Base-by-base conservation (phyloP, 306 rosid genomes). In the Abrus pulchellus region DNA sequence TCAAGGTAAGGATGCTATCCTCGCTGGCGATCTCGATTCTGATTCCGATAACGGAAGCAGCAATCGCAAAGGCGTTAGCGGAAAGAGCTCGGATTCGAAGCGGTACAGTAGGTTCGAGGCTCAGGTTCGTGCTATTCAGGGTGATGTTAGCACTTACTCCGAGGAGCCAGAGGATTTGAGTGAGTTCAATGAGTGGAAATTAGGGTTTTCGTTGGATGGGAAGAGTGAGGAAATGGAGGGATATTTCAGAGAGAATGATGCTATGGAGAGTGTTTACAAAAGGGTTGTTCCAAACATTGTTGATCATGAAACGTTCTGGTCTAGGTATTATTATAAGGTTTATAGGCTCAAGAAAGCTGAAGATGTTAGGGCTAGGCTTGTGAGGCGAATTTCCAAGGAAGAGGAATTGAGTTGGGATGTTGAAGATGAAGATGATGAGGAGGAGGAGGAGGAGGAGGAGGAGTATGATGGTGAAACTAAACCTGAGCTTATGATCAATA, bases 381-480 rank as follows among this genome's bases (percentile, higher is more conserved):
- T 94, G 75, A 89, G 85, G 80, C 70, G 92, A 20, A 90, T 92
- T 47, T 85, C 92, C 0, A 78, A 74, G 61, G 91, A 89, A 65
- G 97, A 94, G n/a, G 97, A 92, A 8, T 82, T 94, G 90, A 94
- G 96, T 75, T 94, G 98, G 98, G 98, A 92, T 81, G 88, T 94
- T 62, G 96, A 90, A 82, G 97, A 89, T 33, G 98, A 89, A 0
- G 92, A 87, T 3, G 82, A 85, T 0, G 77, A 47, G 78, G 97
- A 89, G 29, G 98, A 89, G 0, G 92, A 87, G 2, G 82, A 85
- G 0, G 77, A 47, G 3, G 44, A 2, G 1, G 76, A 61, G 2
- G 86, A 80, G 45, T 1, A 50, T 48, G 86, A 43, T 72, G 77
- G 68, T 52, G 76, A 79, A 76, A 87, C 50, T 13, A 79, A 83